Evolutionary conservation across 2,329 filamentous ascomycete genomes (phyloP).

Genomic region (Ceratocystis variospora): DNA sequence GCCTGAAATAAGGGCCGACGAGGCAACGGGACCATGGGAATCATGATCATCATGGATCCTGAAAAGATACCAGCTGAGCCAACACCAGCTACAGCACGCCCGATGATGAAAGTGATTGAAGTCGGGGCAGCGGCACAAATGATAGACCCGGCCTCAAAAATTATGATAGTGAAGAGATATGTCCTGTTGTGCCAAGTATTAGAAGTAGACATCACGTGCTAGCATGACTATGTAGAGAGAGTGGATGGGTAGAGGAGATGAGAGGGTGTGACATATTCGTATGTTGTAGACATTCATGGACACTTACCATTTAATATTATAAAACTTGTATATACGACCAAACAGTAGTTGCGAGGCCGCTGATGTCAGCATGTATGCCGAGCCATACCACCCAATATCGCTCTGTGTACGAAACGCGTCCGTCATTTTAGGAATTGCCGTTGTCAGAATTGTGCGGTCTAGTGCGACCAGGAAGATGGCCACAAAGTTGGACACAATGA

Average conservation of each 20-base stretch:
- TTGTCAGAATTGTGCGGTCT: conserved; percentile 40
- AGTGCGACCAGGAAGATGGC: conserved; percentile 46
- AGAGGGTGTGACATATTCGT: no score
- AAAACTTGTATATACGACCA: conserved; percentile 38
- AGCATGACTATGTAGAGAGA: no score
- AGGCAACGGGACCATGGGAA: conserved; percentile 44
- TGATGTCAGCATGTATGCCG: conserved; percentile 45
- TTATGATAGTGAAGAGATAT: conserved; percentile 34
- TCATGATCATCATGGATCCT: conserved; percentile 42
- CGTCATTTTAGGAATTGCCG: conserved; percentile 38
- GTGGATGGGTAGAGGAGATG: no score
- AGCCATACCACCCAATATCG: conserved; percentile 49
- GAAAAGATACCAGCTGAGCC: conserved; percentile 45
- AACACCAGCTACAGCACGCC: conserved; percentile 42
- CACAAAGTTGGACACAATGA: conserved; percentile 40
- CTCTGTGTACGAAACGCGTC: conserved; percentile 39
- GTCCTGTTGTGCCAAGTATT: conserved; percentile 22
- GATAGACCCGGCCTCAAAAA: conserved; percentile 42
- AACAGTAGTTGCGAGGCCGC: conserved; percentile 39
- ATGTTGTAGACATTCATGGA: no score
- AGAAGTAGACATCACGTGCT: no score
- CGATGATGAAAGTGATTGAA: conserved; percentile 41
- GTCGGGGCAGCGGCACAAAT: conserved; percentile 42
- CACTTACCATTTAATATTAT: conserved; percentile 33
- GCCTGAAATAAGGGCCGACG: conserved; percentile 46